Evolutionary conservation across 2,329 filamentous ascomycete species (phyloP).

Genomic region (Seiridium cupressi): DNA sequence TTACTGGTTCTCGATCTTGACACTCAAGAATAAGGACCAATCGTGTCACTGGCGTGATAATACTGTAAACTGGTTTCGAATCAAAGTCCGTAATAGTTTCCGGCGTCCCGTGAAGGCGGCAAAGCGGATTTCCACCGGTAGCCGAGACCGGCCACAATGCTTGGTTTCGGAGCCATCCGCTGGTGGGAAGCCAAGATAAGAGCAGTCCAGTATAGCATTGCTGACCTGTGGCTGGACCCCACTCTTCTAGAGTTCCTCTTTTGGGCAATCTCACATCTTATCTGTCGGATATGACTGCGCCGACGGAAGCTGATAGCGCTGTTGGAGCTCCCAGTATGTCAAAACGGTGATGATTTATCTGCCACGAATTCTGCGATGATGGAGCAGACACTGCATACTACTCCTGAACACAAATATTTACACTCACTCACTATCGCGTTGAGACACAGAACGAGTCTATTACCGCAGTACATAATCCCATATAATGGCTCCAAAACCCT

Average conservation of each 20-base stretch:
- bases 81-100: too few relatives aligned
- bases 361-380: too few relatives aligned
- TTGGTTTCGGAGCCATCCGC: not conserved
- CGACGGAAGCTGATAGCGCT: too few relatives aligned
- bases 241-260: not conserved
- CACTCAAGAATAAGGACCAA: too few relatives aligned
- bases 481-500: constrained; percentile 3
- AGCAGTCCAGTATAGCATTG: not conserved
- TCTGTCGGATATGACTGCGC: not conserved
- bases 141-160: not conserved
- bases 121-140: not conserved
- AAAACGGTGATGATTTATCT: too few relatives aligned
- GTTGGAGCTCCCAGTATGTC: too few relatives aligned
- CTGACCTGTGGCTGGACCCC: not conserved
- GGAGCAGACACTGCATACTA: not conserved
- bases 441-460: not conserved
- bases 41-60: too few relatives aligned
- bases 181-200: not conserved
- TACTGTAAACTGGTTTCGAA: too few relatives aligned
- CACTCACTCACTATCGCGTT: too few relatives aligned
- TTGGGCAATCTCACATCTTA: not conserved
- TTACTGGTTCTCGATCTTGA: too few relatives aligned
- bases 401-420: too few relatives aligned
- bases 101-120: not conserved
- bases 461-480: not conserved